Evolutionary conservation across 2,329 filamentous ascomycete genomes (phyloP), one percentile per base, ranked within the genome.

Genomic region (Alternaria tenuissima): DNA sequence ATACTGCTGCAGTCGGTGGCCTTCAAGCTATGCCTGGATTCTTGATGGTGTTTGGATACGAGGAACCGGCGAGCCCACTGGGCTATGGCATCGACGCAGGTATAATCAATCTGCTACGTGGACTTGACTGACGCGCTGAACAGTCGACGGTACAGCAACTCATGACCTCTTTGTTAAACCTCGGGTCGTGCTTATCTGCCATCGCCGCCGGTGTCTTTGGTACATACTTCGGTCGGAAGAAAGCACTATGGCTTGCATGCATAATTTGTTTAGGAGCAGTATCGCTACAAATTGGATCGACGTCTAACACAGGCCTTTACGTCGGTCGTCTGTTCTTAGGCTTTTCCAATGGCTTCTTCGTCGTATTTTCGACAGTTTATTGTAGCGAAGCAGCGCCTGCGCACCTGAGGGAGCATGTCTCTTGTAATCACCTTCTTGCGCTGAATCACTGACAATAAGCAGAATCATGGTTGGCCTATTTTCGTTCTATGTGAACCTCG

Each of bases 361-460:
- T 87, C 79, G 86, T 84, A 2, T 86, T 83, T 61, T 82, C 81
- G 1, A 83, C 83, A 48, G 74, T 84, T 1, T 84, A 82, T 67
- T 78, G 83, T 8, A 81, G 81, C 16, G 84, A 86, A 46, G 70
- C 60, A 1, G 64, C 65, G 3, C 72, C 72, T 8, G 70, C 72
- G 5, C 72, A 76, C 61, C 59, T 75, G 0, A 63, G 84, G n/a
- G 67, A 32, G 65, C 70, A 56, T 9, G 56, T 58, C 11, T 14
- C n/a, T 12, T 20, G 14, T 8, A 22, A 12, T 12, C 11, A 12
- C 41, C 8, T 26, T 1, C 18, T 4, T 9, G 7, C 1, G 4
- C 5, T 24, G 2, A n/a, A 4, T 5, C 34, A 12, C 53, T 60
- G n/a, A 59, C 34, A 78, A 81, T 2, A 67, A 81, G 26, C 78